These are phyloP conservation scores for Zygosaccharomyces bailii DNA, from an alignment of 805 yeast species.

Conservation along the genomic window DNA sequence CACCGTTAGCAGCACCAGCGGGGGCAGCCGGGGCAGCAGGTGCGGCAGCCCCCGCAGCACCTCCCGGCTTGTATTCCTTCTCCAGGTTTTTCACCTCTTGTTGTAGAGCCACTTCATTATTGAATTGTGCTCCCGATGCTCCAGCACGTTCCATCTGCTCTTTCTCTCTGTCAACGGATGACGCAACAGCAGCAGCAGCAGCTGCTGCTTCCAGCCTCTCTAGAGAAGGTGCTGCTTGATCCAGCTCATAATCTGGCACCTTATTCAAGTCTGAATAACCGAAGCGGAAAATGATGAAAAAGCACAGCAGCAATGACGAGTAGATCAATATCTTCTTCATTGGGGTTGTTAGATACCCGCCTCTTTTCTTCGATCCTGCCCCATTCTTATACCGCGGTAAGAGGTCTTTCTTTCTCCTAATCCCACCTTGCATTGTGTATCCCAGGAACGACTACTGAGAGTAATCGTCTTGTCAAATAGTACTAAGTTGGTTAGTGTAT, in stretches of 20 bases:
- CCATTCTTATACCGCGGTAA: constrained; percentile 40
- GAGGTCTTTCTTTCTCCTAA: constrained; percentile 35
- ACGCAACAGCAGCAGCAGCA: constrained; percentile 6
- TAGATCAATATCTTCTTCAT: constrained; percentile 45
- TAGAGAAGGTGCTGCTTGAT: constrained; percentile 15
- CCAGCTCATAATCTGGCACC: constrained; percentile 30
- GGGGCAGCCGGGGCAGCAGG: constrained; percentile 9
- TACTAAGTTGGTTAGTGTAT: background rate
- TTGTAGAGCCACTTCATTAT: constrained; percentile 32
- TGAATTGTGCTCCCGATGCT: constrained; percentile 26
- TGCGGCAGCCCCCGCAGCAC: constrained; percentile 14
- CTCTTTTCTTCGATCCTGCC: constrained; percentile 21
- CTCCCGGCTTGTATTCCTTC: constrained; percentile 23
- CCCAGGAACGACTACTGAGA: background rate
- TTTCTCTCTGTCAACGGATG: constrained; percentile 13
- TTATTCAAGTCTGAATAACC: constrained; percentile 20
- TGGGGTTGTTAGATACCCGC: constrained; percentile 43
- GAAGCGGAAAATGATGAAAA: constrained; percentile 34
- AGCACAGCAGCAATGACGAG: constrained; percentile 31
- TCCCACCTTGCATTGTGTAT: constrained; percentile 33
- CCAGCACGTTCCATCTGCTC: constrained; percentile 12
- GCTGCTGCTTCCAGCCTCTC: constrained; percentile 8
- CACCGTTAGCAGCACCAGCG: constrained; percentile 8
- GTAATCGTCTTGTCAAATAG: background rate
- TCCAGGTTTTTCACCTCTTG: constrained; percentile 30